Evolutionary conservation across 352 stramenopile species (phyloP), one percentile per base, ranked within the genome.

Genomic region (Pythium guiyangense): DNA sequence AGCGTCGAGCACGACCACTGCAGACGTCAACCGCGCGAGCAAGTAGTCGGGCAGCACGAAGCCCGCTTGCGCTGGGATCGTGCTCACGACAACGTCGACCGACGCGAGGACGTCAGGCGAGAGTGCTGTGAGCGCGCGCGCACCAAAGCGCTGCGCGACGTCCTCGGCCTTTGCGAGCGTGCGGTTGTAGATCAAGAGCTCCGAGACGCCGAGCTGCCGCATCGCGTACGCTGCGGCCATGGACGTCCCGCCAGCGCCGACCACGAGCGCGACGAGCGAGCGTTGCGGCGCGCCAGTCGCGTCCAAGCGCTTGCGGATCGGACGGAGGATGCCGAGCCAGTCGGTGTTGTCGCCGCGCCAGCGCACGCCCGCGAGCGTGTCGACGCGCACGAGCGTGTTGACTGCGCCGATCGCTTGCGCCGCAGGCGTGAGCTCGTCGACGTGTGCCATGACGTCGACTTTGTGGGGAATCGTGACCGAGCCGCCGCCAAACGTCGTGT

Each of bases 401-500:
- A 99, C 96, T 40, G 96, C 97, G n/a, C 97, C 97, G 65, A 99
- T 99, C n/a, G 77, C 75, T 42, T 77, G 73, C 0, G 95, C 97
- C n/a, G 96, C 89, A 48, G 94, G 79, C 22, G 86, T 97, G 46
- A 99, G 71, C 29, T 96, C 79, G 66, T 98, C 80, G 45, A 99
- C 61, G 57, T 97, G 86, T 10, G 78, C 73, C 66, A 99, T 97
- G 58, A 99, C 92, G 49, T 92, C 86, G 34, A 92, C 71, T 72
- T 99, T 99, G 71, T 98, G 94, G 26, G 97, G 97, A 66, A 99
- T 99, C 25, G 97, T 99, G 17, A 99, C 93, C 15, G 87, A 98
- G 39, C 85, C 96, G 45, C 97, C 97, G 22, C 94, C 94, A 68
- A 99, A 98, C n/a, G 62, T 52, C 1, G 66, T 74, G 14, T 49